Conservation (phyloP, 2,329 filamentous ascomycete genomes). For the Calonectria hongkongensis region DNA sequence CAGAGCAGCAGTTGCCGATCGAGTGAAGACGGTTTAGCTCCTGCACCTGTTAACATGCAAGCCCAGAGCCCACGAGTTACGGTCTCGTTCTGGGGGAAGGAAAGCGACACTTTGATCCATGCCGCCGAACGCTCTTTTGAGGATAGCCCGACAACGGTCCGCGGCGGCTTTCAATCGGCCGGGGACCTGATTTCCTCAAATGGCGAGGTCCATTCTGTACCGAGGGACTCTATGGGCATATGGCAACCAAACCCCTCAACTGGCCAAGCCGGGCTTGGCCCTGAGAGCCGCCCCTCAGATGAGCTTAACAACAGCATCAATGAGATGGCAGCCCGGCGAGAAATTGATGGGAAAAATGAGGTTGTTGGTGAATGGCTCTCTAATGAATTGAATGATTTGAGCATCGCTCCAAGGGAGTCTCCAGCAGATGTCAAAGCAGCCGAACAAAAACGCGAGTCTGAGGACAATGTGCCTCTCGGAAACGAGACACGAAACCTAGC, state of each 20-base stretch:
- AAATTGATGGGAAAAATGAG: slow-evolving; percentile 67
- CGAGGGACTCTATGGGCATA: slow-evolving; percentile 63
- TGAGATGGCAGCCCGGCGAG: slow-evolving; percentile 65
- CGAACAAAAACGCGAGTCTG: slow-evolving; percentile 52
- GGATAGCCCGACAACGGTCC: slow-evolving; percentile 60
- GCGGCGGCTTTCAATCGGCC: slow-evolving; percentile 60
- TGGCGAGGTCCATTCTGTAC: slow-evolving; percentile 50
- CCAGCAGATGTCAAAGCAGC: slow-evolving; percentile 49
- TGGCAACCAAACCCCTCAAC: slow-evolving; percentile 64
- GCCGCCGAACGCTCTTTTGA: slow-evolving; percentile 64
- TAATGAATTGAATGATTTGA: slow-evolving; percentile 56
- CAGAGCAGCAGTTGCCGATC: slow-evolving; percentile 70
- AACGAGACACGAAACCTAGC: slow-evolving; percentile 70
- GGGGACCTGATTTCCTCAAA: slow-evolving; percentile 62
- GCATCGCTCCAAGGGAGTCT: slow-evolving; percentile 52
- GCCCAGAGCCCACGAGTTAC: slow-evolving; percentile 73
- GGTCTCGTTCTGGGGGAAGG: slow-evolving; percentile 73
- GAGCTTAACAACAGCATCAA: slow-evolving; percentile 72
- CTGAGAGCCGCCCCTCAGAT: slow-evolving; percentile 64
- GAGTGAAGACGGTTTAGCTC: slow-evolving; percentile 69
- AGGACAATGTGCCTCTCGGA: slow-evolving; percentile 67
- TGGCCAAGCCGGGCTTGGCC: slow-evolving; percentile 69
- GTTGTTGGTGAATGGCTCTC: slow-evolving; percentile 72
- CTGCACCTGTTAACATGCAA: slow-evolving; percentile 64
- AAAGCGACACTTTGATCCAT: slow-evolving; percentile 60